A percentile compares a stretch with the other conserved stretches of the same genome.
Conservation (phyloP, 2,329 filamentous ascomycete genomes). For the Sclerotinia spermophila region DNA sequence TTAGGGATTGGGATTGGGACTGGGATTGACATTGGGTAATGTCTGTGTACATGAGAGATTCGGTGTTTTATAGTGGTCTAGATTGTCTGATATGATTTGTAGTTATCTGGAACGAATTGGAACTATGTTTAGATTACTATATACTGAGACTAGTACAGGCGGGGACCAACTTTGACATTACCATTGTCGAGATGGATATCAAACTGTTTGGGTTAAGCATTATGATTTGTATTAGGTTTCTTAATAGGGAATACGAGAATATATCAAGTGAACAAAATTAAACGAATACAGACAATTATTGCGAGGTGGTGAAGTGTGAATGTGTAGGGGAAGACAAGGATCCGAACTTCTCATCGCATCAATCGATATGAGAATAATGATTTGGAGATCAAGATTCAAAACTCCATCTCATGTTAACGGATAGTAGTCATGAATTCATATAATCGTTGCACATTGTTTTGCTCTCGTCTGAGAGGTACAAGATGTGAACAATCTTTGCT, state of each 20-base stretch:
- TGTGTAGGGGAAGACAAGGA: background rate
- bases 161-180: background rate
- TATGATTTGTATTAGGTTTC: background rate
- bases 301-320: background rate
- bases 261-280: background rate
- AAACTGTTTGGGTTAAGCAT: background rate
- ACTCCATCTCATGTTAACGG: background rate
- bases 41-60: background rate
- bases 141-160: background rate
- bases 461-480: background rate
- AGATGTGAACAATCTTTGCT: background rate
- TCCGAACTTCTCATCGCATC: background rate
- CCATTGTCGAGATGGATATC: background rate
- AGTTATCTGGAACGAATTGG: background rate
- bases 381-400: background rate
- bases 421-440: background rate
- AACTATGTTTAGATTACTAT: background rate
- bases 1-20: background rate
- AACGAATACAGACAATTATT: background rate
- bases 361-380: background rate
- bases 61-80: background rate
- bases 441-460: background rate
- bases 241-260: background rate
- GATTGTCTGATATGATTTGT: too few species aligned
- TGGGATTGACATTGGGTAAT: background rate